Evolutionary conservation across 2,329 filamentous ascomycete species (phyloP).

Genomic region (Cladosporium cucumerinum): DNA sequence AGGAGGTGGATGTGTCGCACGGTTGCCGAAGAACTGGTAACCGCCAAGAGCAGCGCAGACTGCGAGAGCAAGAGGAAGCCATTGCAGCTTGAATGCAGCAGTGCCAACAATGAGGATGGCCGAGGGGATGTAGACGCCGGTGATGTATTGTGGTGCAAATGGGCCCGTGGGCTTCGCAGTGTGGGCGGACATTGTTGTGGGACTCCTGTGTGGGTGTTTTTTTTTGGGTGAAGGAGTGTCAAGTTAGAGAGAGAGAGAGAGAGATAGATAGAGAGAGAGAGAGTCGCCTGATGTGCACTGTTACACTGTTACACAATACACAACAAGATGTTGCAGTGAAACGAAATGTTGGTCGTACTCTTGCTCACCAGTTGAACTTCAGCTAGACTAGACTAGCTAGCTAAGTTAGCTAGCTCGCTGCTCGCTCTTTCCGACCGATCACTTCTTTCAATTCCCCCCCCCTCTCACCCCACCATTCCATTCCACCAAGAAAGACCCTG

Average conservation of each 20-base stretch:
- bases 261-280: too few relatives aligned
- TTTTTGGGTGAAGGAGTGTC: background rate
- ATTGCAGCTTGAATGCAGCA: conserved; percentile 75
- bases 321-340: background rate
- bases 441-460: background rate
- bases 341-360: background rate
- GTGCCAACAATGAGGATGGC: conserved; percentile 72
- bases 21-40: conserved; percentile 67
- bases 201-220: background rate
- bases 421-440: background rate
- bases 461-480: too few relatives aligned
- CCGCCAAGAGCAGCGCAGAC: conserved; percentile 64
- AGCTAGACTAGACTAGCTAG: too few relatives aligned
- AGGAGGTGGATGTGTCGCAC: conserved; percentile 45
- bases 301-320: too few relatives aligned
- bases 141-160: conserved; percentile 62
- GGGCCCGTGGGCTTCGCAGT: conserved; percentile 36
- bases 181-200: conserved; percentile 10
- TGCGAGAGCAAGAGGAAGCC: conserved; percentile 65
- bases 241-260: too few relatives aligned
- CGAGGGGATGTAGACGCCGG: conserved; percentile 82
- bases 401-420: background rate
- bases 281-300: background rate
- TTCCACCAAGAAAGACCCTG: too few relatives aligned
- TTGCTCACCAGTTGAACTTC: background rate